Percentiles rank a stretch among this genome's conserved stretches.
phyloP scores from a whole-genome alignment of 495 filamentous ascomycete genomes.

The Lasiosphaeriaceae sp. region DNA sequence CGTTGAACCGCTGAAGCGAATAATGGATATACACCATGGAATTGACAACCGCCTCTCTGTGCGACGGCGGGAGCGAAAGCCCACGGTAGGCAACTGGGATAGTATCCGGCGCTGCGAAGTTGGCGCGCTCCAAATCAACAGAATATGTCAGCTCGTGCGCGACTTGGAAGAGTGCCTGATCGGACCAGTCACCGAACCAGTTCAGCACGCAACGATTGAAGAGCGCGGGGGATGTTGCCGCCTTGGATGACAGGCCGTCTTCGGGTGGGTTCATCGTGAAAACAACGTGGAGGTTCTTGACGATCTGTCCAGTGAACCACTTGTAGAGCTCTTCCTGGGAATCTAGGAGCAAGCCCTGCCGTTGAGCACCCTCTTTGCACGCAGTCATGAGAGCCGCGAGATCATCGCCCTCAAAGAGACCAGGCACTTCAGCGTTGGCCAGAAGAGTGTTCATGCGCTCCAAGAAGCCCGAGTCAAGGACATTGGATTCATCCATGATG shows the following conservation, averaged over 20 bases:
- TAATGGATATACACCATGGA: slow-evolving; percentile 98
- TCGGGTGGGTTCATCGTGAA: slow-evolving; percentile 99
- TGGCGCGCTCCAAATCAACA: slow-evolving; percentile 84
- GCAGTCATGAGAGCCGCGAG: slow-evolving; percentile 95
- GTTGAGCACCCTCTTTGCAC: slow-evolving; percentile 95
- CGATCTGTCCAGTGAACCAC: slow-evolving; percentile 99
- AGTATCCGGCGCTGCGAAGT: slow-evolving; percentile 81
- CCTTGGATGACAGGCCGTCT: slow-evolving; percentile 89
- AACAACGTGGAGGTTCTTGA: slow-evolving; percentile 97
- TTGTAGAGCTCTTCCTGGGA: slow-evolving; percentile 98
- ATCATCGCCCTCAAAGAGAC: slow-evolving; percentile 96
- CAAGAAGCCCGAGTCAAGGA: slow-evolving; percentile 95
- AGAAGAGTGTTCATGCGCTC: slow-evolving; percentile 99
- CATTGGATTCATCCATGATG: slow-evolving; percentile 99
- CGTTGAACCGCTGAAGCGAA: slow-evolving; percentile 85
- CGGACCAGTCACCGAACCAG: slow-evolving; percentile 99
- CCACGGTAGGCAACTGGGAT: slow-evolving; percentile 89
- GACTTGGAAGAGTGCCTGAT: slow-evolving; percentile 98
- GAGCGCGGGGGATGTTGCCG: slow-evolving; percentile 91
- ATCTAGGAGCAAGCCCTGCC: slow-evolving; percentile 90
- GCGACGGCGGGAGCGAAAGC: slow-evolving; percentile 76
- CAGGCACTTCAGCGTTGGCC: slow-evolving; percentile 96
- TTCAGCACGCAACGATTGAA: slow-evolving; percentile 99
- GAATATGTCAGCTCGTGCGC: slow-evolving; percentile 93
- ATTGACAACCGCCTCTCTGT: slow-evolving; percentile 88